A percentile compares a stretch with the other conserved stretches of the same genome.
These are phyloP conservation scores for Sporobolomyces pararoseus DNA, from an alignment of 768 basidiomycete genomes.

Conservation along the genomic window DNA sequence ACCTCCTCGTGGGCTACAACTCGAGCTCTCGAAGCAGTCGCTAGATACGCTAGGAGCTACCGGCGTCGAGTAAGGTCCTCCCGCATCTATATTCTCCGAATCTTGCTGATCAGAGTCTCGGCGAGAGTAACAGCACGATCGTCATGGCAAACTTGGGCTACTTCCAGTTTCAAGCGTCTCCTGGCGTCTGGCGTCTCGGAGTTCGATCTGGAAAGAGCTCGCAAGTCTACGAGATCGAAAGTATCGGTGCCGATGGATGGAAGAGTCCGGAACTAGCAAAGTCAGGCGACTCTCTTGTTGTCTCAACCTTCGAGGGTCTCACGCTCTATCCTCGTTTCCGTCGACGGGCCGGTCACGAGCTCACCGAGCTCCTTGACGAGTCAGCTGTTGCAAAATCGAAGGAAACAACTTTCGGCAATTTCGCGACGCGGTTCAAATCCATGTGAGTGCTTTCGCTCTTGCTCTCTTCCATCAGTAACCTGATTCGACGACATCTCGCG, in stretches of 20 bases:
- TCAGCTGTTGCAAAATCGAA: not conserved
- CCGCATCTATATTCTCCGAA: no score
- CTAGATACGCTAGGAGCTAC: constrained; percentile 7
- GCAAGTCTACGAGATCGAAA: constrained; percentile 75
- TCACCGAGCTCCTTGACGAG: constrained; percentile 69
- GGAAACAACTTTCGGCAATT: not conserved
- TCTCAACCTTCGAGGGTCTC: constrained; percentile 85
- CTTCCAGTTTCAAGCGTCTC: constrained; percentile 87
- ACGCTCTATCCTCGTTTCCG: constrained; percentile 78
- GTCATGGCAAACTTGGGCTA: constrained; percentile 95
- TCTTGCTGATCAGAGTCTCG: not conserved
- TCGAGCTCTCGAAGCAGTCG: constrained; percentile 62
- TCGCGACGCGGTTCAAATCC: constrained; percentile 53
- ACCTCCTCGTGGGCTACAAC: constrained; percentile 84
- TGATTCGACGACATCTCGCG: not conserved
- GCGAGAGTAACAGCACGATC: constrained; percentile 58
- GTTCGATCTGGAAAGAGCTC: constrained; percentile 77
- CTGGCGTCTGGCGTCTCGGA: constrained; percentile 77
- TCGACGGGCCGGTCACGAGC: constrained; percentile 71
- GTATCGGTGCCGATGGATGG: constrained; percentile 86
- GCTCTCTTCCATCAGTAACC: not conserved
- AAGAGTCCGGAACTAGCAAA: constrained; percentile 66
- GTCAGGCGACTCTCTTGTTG: constrained; percentile 63
- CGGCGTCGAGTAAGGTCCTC: constrained; percentile 9
- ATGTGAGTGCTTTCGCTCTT: constrained; percentile 50